Evolutionary conservation across 805 yeast genomes (phyloP).

Genomic region (Cyberlindnera mississippiensis): DNA sequence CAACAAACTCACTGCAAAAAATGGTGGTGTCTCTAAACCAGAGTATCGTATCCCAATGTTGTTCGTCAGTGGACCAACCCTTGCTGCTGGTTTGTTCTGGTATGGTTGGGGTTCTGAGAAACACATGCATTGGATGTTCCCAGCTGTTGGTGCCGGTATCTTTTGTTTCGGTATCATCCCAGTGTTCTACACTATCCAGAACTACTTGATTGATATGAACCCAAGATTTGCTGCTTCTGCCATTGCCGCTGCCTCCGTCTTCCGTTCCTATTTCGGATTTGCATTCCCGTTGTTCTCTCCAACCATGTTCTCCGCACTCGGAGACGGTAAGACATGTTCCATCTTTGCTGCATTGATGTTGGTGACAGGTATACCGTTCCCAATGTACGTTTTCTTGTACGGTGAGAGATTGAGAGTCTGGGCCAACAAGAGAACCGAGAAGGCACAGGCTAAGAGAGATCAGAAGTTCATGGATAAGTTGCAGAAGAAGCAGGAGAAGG

Average conservation of each 20-base stretch:
- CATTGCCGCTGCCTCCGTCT: slow-evolving; percentile 63
- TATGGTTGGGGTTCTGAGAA: slow-evolving; percentile 69
- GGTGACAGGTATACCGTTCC: slow-evolving; percentile 64
- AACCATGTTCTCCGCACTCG: slow-evolving; percentile 50
- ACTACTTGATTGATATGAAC: slow-evolving; percentile 68
- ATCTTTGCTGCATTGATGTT: slow-evolving; percentile 55
- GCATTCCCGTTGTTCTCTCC: slow-evolving; percentile 64
- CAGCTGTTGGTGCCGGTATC: slow-evolving; percentile 54
- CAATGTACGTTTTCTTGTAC: slow-evolving; percentile 49
- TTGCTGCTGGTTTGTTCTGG: slow-evolving; percentile 62
- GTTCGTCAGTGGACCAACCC: slow-evolving; percentile 44
- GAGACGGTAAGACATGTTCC: slow-evolving; percentile 71
- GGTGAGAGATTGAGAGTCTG: slow-evolving; percentile 58
- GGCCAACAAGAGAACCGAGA: slow-evolving; percentile 50
- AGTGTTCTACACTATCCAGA: slow-evolving; percentile 64
- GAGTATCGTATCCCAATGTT: slow-evolving; percentile 56
- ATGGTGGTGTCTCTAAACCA: slow-evolving; percentile 55
- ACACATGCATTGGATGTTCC: slow-evolving; percentile 57
- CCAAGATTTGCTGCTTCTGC: slow-evolving; percentile 67
- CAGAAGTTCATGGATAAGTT: slow-evolving; percentile 37
- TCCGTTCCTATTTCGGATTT: slow-evolving; percentile 65
- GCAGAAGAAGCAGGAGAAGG: slow-evolving; percentile 12
- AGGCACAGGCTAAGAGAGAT: slow-evolving; percentile 43
- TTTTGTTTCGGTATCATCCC: slow-evolving; percentile 58
- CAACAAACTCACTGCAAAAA: slow-evolving; percentile 33